A percentile compares a stretch with the other conserved stretches of the same genome.
phyloP scores from a whole-genome alignment of 176 grass and related monocot genomes.

The Alloteropsis semialata region DNA sequence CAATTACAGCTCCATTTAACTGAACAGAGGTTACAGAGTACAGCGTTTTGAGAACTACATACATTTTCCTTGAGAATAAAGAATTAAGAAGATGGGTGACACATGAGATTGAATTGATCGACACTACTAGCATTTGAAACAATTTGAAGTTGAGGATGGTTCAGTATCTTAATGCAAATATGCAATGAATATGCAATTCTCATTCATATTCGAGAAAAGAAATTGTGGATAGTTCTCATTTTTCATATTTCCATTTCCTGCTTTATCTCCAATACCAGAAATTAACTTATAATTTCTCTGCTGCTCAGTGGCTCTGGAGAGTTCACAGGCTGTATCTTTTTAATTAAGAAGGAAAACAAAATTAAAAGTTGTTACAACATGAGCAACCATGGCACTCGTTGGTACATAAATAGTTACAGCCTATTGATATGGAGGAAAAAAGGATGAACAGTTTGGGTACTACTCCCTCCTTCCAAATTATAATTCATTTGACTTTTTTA shows the following conservation, averaged over 20 bases:
- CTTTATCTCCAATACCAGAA: not conserved
- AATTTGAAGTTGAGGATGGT: not conserved
- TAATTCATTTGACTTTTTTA: no score
- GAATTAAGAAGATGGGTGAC: not conserved
- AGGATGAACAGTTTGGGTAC: not conserved
- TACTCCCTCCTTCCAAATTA: no score
- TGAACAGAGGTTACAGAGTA: not conserved
- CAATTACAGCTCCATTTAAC: not conserved
- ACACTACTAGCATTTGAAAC: not conserved
- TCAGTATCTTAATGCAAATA: no score
- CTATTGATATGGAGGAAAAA: not conserved
- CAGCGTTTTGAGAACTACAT: not conserved
- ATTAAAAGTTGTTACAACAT: no score
- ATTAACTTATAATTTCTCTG: not conserved
- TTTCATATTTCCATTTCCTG: not conserved
- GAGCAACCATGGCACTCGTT: no score
- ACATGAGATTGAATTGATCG: not conserved
- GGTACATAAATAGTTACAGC: not conserved
- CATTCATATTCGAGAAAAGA: no score
- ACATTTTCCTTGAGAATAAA: not conserved
- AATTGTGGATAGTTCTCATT: no score
- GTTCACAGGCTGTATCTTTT: not conserved
- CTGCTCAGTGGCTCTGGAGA: not conserved
- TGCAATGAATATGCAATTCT: no score
- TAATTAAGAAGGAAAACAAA: no score